A percentile compares a stretch with the other conserved stretches of the same genome.
phyloP scores from a whole-genome alignment of 768 basidiomycete species.

The Chalciporus piperatus region DNA sequence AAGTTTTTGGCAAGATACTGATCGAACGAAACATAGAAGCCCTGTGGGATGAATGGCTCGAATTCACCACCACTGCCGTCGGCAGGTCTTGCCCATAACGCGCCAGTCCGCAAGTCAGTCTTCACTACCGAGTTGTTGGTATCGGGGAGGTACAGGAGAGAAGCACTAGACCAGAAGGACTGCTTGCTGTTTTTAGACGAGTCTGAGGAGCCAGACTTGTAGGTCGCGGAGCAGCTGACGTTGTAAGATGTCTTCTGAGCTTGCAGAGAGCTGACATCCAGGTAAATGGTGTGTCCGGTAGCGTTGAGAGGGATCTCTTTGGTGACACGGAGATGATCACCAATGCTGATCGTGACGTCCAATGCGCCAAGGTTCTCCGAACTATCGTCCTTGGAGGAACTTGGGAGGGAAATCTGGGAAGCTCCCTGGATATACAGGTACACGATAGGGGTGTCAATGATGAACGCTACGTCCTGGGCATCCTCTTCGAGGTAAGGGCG shows the following conservation, averaged over 20 bases:
- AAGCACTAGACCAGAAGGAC: conserved; percentile 29
- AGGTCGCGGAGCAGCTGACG: conserved; percentile 36
- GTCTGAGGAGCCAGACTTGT: conserved; percentile 6
- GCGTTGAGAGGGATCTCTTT: conserved; percentile 38
- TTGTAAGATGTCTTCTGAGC: conserved; percentile 30
- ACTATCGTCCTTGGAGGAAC: background rate
- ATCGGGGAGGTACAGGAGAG: conserved; percentile 42
- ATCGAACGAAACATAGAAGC: conserved; percentile 68
- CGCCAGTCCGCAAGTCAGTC: conserved; percentile 46
- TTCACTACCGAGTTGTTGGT: conserved; percentile 43
- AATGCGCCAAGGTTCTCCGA: conserved; percentile 8
- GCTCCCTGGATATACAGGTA: conserved; percentile 35
- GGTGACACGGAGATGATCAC: conserved; percentile 17
- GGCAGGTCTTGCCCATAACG: conserved; percentile 38
- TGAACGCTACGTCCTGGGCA: conserved; percentile 17
- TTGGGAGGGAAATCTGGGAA: conserved; percentile 26
- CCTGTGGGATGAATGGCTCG: conserved; percentile 58
- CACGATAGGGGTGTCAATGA: conserved; percentile 41
- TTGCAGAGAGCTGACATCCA: conserved; percentile 30
- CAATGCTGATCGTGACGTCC: conserved; percentile 33
- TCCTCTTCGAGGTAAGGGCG: conserved; percentile 49
- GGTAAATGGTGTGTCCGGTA: conserved; percentile 32
- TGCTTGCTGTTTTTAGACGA: conserved; percentile 15
- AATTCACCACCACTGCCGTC: conserved; percentile 19
- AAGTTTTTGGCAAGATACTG: conserved; percentile 52